These are phyloP conservation scores for Vaccinium vitisidaea DNA, from an alignment of 148 eudicot species.

Conservation along the genomic window DNA sequence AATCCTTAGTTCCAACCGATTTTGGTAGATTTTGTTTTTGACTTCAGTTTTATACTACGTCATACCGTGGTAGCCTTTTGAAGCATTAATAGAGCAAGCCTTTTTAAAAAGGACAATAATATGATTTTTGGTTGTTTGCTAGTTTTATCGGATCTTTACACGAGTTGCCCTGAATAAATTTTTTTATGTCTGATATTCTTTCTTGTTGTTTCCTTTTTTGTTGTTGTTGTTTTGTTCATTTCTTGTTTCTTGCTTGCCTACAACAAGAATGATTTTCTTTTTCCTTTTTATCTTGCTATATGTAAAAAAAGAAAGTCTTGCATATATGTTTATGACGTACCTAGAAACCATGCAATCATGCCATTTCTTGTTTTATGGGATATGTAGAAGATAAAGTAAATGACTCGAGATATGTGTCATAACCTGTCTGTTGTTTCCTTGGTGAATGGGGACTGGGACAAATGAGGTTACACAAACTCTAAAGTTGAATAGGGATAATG, in stretches of 20 bases:
- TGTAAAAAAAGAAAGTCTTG: background rate
- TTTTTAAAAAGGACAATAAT: background rate
- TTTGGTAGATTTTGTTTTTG: background rate
- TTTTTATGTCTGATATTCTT: background rate
- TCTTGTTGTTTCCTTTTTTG: background rate
- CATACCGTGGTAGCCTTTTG: background rate
- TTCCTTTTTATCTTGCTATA: background rate
- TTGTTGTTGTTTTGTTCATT: background rate
- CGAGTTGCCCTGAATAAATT: background rate
- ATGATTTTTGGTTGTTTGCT: background rate
- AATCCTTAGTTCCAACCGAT: background rate
- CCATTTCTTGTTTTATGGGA: background rate
- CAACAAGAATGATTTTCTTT: background rate
- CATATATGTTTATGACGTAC: background rate
- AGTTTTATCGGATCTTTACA: background rate
- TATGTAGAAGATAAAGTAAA: background rate
- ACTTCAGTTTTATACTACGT: background rate
- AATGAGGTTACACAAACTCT: background rate
- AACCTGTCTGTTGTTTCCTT: background rate
- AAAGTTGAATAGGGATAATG: background rate
- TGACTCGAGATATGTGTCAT: background rate
- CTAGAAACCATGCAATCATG: background rate
- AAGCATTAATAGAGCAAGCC: too few species aligned
- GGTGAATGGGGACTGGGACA: background rate
- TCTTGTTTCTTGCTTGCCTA: background rate